Evolutionary conservation across 192 early-diverging fungal genomes (phyloP).

Genomic region (Mortierella hygrophila): DNA sequence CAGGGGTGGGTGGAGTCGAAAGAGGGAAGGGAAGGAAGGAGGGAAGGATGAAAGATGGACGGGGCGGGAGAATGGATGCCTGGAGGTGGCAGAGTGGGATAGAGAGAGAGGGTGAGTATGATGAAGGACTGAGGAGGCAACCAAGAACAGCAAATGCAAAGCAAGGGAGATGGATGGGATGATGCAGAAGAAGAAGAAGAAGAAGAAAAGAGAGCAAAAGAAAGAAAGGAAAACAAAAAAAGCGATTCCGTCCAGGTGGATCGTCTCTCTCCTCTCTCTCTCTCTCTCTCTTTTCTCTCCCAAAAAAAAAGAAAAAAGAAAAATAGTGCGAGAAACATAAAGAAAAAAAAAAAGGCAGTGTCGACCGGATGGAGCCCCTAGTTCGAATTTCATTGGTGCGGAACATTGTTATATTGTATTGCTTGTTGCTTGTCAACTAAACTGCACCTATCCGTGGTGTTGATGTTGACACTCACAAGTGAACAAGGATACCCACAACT

Average conservation of each 20-base stretch:
- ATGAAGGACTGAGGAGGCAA: neutral
- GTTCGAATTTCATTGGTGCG: too few species aligned
- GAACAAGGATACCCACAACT: too few species aligned
- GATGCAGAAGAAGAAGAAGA: neutral
- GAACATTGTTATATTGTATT: too few species aligned
- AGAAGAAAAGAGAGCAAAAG: neutral
- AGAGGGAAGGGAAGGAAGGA: neutral
- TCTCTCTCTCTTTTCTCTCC: neutral
- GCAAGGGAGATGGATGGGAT: neutral
- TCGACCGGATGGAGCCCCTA: too few species aligned
- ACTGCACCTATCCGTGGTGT: too few species aligned
- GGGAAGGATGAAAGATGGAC: neutral
- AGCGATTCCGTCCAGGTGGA: conserved; percentile 4
- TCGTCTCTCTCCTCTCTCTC: neutral
- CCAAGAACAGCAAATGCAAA: neutral
- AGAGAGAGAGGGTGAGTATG: neutral
- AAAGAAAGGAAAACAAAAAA: conserved; percentile 5
- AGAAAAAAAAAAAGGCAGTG: neutral
- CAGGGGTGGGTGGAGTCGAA: neutral
- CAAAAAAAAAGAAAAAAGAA: neutral
- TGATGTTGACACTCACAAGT: too few species aligned
- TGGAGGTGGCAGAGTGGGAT: neutral
- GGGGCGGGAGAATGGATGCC: neutral
- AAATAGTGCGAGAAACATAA: neutral
- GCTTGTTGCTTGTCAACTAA: too few species aligned